A percentile compares a stretch with the other conserved stretches of the same genome.
phyloP scores from a whole-genome alignment of 192 early-diverging fungal genomes.

The Podila epigama region DNA sequence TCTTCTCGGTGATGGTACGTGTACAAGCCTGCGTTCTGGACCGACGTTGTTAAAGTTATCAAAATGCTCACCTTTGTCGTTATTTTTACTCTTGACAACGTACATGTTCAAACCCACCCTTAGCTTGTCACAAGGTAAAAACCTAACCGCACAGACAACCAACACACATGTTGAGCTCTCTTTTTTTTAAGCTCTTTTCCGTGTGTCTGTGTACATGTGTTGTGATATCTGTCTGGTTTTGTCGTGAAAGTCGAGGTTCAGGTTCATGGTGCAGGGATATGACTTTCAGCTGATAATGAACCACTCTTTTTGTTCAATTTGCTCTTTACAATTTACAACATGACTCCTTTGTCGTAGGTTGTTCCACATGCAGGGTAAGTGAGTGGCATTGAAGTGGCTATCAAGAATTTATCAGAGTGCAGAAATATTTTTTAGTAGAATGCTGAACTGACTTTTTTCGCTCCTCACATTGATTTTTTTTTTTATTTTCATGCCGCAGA shows the following conservation, averaged over 20 bases:
- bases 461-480: too few species aligned
- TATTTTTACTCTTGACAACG: neutral
- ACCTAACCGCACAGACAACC: neutral
- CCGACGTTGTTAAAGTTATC: neutral
- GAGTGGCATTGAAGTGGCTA: neutral
- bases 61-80: neutral
- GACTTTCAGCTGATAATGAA: too few species aligned
- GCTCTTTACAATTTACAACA: neutral
- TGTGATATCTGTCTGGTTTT: neutral
- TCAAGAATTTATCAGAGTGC: neutral
- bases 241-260: too few species aligned
- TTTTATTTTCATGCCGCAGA: too few species aligned
- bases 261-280: too few species aligned
- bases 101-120: neutral
- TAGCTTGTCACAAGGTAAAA: constrained; percentile 44
- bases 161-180: too few species aligned
- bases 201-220: too few species aligned
- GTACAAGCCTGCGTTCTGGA: neutral
- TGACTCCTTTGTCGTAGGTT: constrained; percentile 14
- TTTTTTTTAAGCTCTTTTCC: too few species aligned
- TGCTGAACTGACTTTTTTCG: too few species aligned
- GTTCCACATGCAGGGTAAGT: constrained; percentile 49
- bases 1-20: constrained; percentile 35
- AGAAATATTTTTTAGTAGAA: too few species aligned
- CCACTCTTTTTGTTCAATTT: neutral